Evolutionary conservation across 2,329 filamentous ascomycete genomes (phyloP), one percentile per base, ranked within the genome.

Genomic region (Hirsutella rhossiliensis): DNA sequence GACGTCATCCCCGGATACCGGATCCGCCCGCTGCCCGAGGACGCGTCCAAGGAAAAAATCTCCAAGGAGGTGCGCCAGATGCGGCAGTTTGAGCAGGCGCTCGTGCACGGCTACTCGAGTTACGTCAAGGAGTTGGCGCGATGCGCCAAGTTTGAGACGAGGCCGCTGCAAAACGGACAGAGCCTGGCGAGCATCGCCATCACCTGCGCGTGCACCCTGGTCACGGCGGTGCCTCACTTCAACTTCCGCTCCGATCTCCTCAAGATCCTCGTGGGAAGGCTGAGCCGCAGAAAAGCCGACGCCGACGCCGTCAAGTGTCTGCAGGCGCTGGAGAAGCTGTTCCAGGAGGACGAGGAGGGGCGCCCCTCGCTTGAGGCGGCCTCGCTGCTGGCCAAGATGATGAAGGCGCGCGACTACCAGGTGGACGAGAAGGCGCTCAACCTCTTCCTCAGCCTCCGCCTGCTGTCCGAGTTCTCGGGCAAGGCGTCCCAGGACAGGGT

Each of bases 1-100:
- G 92, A 97, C 63, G 77, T 96, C 40, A 97, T 98, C 47, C 92
- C 92, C 0, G 92, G 92, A 19, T 98, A 98, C 62, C 77, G 92
- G 48, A 97, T 98, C 68, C 82, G 92, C 17, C 84, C 87, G 1
- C 68, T 87, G 4, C 71, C 75, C 1, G 87, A 94, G 47, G 83
- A 87, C 29, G 79, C 82, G 38, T 73, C 82, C 57, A 75, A 76
- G 46, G 82, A 82, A 50, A 94, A 94, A 61, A 68, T 97, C 2
- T 95, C 89, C 5, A 96, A 95, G 60, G 92, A 97, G 27, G 87
- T 97, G 30, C 80, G 84, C 57, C 83, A 79, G 52, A 65, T 95
- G 49, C 78, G 89, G 44, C 72, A 78, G 38, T 98, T 89, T 60
- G 92, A 98, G 61, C 88, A 96, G 61, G 78, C 86, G 18, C 73